Base-by-base conservation (phyloP, 2,329 filamentous ascomycete species). In the Claviceps sp. region DNA sequence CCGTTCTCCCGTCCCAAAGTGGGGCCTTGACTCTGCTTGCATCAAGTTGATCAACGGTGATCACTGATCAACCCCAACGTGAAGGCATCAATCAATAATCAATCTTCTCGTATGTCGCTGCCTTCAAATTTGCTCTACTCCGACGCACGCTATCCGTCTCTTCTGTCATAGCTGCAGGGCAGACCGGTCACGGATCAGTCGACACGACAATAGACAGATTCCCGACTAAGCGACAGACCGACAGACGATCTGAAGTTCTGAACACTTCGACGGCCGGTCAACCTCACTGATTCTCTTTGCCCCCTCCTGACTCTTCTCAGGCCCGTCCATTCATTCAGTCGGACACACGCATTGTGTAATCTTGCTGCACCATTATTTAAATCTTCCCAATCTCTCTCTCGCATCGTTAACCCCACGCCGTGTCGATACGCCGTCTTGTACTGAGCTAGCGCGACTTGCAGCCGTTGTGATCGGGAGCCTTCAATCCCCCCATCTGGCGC, bases 1-100 rank as follows among this genome's bases (percentile, higher is more conserved):
- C 56, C 51, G 55, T 52, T 55, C 53, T 57, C 54, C 53, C 55
- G 54, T 54, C 56, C 54, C 39, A 34, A 51, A 44, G 55, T 56
- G 56, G 56, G 52, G 53, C 50, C 52, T 39, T 14, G 14, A 20
- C 45, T 43, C 23, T 45, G 20, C 22, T n/a, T 40, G 11, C 14
- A 37, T 16, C 17, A 22, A 29, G 37, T 29, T 45, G n/a, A n/a
- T 43, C 50, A 38, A 44, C 47, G 40, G 50, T 11, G 4, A 34
- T 50, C 29, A 34, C n/a, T n/a, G 39, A 13, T 11, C 39, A 42
- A 20, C 17, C 52, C 52, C 50, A 52, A 47, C 46, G 22, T 39
- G 14, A 26, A 40, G 50, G 20, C 52, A 37, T 50, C 50, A n/a
- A n/a, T n/a, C n/a, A n/a, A n/a, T n/a, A n/a, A n/a, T n/a, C n/a